Percentiles rank a stretch among this genome's conserved stretches.
Evolutionary conservation across 768 basidiomycete species (phyloP).

Genomic region (Rubroboletus pulcherrimus): DNA sequence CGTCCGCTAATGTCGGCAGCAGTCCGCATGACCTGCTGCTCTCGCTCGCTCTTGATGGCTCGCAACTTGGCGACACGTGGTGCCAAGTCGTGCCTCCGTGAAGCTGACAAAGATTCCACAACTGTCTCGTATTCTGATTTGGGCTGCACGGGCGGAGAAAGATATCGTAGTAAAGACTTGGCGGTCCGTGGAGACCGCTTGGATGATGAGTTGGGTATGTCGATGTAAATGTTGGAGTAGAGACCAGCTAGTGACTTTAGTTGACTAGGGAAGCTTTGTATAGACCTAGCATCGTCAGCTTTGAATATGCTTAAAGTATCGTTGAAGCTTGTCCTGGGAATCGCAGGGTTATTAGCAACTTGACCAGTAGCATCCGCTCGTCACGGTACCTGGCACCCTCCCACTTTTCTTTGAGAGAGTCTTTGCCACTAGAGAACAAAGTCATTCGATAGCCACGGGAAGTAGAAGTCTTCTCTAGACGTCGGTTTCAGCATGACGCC

Average conservation of each 20-base stretch:
- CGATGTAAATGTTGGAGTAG: conserved; percentile 52
- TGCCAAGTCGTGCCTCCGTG: conserved; percentile 50
- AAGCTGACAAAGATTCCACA: conserved; percentile 49
- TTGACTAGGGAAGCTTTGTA: conserved; percentile 51
- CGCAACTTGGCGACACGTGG: conserved; percentile 70
- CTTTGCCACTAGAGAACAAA: conserved; percentile 74
- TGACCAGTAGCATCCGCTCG: background rate
- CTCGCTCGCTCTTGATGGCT: conserved; percentile 73
- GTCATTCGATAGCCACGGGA: conserved; percentile 83
- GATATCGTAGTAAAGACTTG: conserved; percentile 55
- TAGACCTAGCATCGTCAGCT: conserved; percentile 69
- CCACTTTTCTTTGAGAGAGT: conserved; percentile 82
- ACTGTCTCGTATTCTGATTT: conserved; percentile 51
- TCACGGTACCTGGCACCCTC: conserved; percentile 67
- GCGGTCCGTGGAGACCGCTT: conserved; percentile 40
- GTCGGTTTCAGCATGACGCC: background rate
- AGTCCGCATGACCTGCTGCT: conserved; percentile 72
- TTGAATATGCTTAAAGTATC: conserved; percentile 67
- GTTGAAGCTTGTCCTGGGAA: conserved; percentile 56
- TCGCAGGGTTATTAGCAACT: background rate
- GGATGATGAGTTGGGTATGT: conserved; percentile 40
- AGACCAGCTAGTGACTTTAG: conserved; percentile 52
- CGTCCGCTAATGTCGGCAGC: conserved; percentile 87
- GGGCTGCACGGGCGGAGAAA: conserved; percentile 28
- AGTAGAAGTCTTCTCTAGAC: conserved; percentile 63